Percentiles rank a stretch among this genome's conserved stretches.
phyloP scores from a whole-genome alignment of 2,329 filamentous ascomycete species.

The Emmonsiellopsis sp. region DNA sequence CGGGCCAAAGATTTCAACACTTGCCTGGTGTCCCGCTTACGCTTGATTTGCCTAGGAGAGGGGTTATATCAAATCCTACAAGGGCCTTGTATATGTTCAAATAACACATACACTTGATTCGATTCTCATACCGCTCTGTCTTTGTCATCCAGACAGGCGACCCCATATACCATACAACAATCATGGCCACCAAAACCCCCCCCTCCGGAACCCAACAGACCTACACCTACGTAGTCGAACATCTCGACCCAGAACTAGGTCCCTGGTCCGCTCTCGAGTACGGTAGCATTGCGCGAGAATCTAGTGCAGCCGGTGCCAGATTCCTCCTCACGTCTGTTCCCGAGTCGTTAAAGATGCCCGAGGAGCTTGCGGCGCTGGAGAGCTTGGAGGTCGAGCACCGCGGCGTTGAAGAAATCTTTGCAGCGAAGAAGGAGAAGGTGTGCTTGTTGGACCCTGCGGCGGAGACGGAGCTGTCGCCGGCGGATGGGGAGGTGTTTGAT shows the following conservation, averaged over 20 bases:
- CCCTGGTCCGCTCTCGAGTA: slow-evolving; percentile 94
- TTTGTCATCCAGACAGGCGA: too few species aligned
- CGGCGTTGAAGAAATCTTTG: slow-evolving; percentile 76
- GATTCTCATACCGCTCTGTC: too few species aligned
- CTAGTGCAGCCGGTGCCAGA: slow-evolving; percentile 51
- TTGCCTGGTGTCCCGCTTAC: too few species aligned
- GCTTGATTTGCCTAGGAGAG: too few species aligned
- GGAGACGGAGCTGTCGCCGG: slow-evolving; percentile 67
- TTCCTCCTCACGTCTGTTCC: slow-evolving; percentile 82
- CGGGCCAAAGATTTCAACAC: too few species aligned
- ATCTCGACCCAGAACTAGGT: slow-evolving; percentile 89
- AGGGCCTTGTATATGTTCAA: too few species aligned
- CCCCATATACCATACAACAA: not conserved
- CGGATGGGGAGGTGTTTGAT: slow-evolving; percentile 74
- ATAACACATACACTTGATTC: too few species aligned
- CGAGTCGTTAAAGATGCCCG: slow-evolving; percentile 49
- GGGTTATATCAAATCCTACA: too few species aligned
- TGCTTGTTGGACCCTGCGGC: slow-evolving; percentile 87
- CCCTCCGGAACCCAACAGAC: not conserved
- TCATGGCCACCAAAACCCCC: not conserved
- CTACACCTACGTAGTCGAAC: slow-evolving; percentile 80
- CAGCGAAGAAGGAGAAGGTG: slow-evolving; percentile 60
- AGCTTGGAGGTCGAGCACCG: slow-evolving; percentile 62
- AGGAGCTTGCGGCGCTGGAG: slow-evolving; percentile 50
- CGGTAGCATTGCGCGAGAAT: slow-evolving; percentile 74